Conservation (phyloP, 1,284 basidiomycete genomes). For the Somion occarium region DNA sequence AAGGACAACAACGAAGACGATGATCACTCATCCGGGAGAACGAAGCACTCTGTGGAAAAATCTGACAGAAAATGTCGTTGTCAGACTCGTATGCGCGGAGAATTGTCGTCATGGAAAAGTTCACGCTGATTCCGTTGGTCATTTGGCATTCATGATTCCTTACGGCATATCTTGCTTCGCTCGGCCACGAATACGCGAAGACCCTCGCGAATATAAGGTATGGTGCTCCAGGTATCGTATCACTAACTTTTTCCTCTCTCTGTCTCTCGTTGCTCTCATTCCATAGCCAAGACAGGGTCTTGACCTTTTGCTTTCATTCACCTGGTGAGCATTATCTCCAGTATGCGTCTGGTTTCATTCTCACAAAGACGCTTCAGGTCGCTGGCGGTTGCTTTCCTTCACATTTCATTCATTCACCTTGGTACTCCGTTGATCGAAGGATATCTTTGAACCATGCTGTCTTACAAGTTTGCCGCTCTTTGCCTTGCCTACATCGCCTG, state of each 20-base stretch:
- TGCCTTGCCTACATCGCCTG: constrained; percentile 31
- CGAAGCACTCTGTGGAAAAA: too few species aligned
- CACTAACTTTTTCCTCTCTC: neutral
- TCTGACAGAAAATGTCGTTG: too few species aligned
- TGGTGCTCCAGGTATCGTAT: neutral
- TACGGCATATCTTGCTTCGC: too few species aligned
- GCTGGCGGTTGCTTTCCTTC: constrained; percentile 24
- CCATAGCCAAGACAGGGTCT: constrained; percentile 53
- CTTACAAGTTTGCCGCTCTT: constrained; percentile 35
- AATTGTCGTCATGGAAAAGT: too few species aligned
- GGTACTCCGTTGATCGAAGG: constrained; percentile 11
- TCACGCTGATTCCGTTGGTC: too few species aligned
- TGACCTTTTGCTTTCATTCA: constrained; percentile 31
- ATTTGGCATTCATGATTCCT: too few species aligned
- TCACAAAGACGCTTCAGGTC: constrained; percentile 23
- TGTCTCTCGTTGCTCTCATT: constrained; percentile 25
- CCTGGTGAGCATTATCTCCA: constrained; percentile 13
- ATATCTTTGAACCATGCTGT: constrained; percentile 35
- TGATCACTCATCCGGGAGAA: too few species aligned
- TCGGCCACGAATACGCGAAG: too few species aligned
- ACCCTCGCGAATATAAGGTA: too few species aligned
- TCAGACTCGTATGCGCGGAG: too few species aligned
- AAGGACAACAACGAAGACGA: too few species aligned
- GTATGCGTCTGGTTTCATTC: too few species aligned
- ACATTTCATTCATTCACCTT: constrained; percentile 13